Base-by-base conservation (phyloP, 257 asterid species). In the Fraxinus cuspidata region DNA sequence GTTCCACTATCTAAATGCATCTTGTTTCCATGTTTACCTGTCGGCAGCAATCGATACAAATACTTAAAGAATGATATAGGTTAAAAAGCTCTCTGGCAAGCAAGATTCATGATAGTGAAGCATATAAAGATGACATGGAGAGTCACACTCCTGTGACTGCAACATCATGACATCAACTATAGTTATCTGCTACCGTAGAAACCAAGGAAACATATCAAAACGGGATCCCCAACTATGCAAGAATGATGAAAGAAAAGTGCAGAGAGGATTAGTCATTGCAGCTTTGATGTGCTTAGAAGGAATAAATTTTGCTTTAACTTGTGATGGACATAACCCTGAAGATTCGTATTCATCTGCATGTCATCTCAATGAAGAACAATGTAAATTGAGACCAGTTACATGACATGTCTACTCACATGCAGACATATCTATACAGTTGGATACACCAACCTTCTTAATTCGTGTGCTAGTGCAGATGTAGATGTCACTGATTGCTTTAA, bases 11-110 rank as follows among this genome's bases (percentile, higher is more conserved):
- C 94, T 75, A 91, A 78, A 56, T 92, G 85, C 87, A 96, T 87
- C 84, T 92, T 90, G 80, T 96, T 92, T 78, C 98, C 99, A 76
- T 90, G 99, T 84, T 92, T 96, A 58, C 98, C 99, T 96, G 90
- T 78, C 35, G 68, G 68, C 70, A 72, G 72, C 51, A 83, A 77
- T 47, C 74, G 75, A 83, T 56, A 66, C 28, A 82, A 70, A 66
- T 60, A 7, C 56, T 28, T 13, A 28, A 28, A 47, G 37, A 64
- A 11, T 18, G 10, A 5, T 31, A 15, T 21, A 56, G n/a, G 5
- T 44, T 11, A 58, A 65, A 68, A 78, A 74, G 63, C 44, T 21
- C 67, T 25, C 69, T 11, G 56, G 42, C 74, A 78, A 35, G 12
- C 29, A 23, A 5, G 49, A 65, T 16, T 51, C 32, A 44, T 11